Conservation (phyloP, 306 rosid genomes). For the Dryas octopetala region DNA sequence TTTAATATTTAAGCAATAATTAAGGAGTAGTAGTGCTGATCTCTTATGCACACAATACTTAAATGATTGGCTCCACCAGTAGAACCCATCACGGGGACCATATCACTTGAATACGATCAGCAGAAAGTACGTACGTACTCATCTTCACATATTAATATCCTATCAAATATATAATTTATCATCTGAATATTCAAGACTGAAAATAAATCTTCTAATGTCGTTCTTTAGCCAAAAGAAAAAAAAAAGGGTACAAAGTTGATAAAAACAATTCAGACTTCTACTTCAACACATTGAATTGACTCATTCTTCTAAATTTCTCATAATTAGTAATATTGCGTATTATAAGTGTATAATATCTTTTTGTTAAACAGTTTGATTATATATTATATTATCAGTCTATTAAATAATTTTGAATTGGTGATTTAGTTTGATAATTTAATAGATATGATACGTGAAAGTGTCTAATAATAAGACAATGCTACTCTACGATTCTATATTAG, state of each 20-base stretch:
- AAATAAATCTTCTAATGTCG: not conserved
- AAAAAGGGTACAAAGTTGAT: not conserved
- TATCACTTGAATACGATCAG: not conserved
- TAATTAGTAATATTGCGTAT: too few species aligned
- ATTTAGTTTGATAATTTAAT: too few species aligned
- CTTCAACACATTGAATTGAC: not conserved
- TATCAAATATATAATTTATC: not conserved
- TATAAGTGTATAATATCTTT: too few species aligned
- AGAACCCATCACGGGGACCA: not conserved
- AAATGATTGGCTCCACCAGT: not conserved
- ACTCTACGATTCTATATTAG: too few species aligned
- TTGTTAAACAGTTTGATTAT: too few species aligned
- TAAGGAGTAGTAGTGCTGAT: not conserved
- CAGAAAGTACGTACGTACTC: not conserved
- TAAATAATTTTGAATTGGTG: too few species aligned
- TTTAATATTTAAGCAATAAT: not conserved
- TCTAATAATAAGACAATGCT: too few species aligned
- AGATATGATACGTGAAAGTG: too few species aligned
- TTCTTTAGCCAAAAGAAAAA: too few species aligned
- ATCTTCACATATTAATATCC: not conserved
- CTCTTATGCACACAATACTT: slow-evolving; percentile 9
- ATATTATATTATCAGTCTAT: too few species aligned
- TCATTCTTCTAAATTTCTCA: too few species aligned
- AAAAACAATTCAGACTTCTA: not conserved
- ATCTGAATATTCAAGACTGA: not conserved